Base-by-base conservation (phyloP, 2,329 filamentous ascomycete species). In the Lasiodiplodia citricola region DNA sequence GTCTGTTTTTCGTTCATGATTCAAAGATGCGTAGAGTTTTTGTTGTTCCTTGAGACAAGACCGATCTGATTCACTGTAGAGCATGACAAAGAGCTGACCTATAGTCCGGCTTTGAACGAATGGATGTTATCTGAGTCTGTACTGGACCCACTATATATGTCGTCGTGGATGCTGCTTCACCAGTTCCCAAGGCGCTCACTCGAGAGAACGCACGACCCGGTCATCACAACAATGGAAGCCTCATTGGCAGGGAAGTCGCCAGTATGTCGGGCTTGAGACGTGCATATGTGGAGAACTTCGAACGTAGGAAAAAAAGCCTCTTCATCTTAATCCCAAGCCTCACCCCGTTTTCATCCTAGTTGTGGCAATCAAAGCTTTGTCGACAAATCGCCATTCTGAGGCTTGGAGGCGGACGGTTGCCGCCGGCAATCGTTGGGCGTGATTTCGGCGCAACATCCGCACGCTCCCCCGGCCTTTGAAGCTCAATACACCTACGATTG, bases 231-330 rank as follows among this genome's bases (percentile, higher is more conserved):
- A 10, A 35, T 2, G 10, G 7, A 47, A 23, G 55, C 55, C 18
- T 35, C 55, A 57, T 35, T 38, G n/a, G 18, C 16, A 11, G 16
- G 55, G 55, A 38, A 35, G 55, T 35, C 31, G n/a, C 13, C 55
- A 41, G 18, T n/a, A 31, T 31, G 31, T 35, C 38, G 7, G 55
- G 4, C 28, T n/a, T n/a, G 37, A 35, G n/a, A 38, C 7, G 23
- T 35, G 18, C 28, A 4, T 13, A 11, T 35, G 52, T 31, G 25
- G 18, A 31, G 52, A 56, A 56, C 28, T 18, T 56, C 52, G 25
- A 56, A 56, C 52, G 52, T 56, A 18, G 52, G 23, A 35, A 56
- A 56, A 56, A 56, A 56, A 56, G 52, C 52, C 52, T 56, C 52
- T 11, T 56, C 52, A 31, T n/a, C 28, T 31, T 56, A 47, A 37